phyloP scores from a whole-genome alignment of 2,329 filamentous ascomycete species.

The Chrysosporium queenslandicum region DNA sequence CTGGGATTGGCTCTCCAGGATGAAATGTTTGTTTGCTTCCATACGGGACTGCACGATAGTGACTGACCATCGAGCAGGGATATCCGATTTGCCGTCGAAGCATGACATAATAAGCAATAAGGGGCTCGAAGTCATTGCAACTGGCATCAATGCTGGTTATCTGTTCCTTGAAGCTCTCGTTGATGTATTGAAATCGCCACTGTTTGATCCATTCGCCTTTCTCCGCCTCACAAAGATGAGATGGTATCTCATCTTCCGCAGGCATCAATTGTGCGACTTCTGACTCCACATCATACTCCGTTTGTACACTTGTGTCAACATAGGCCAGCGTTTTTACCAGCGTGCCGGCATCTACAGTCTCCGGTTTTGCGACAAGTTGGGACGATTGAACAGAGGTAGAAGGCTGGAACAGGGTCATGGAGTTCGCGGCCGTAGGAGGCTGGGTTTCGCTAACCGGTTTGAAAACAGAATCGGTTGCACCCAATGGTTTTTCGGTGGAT shows the following conservation, averaged over 20 bases:
- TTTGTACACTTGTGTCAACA: conserved; percentile 10
- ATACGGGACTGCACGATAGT: conserved; percentile 8
- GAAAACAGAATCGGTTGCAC: background rate
- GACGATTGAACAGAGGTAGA: background rate
- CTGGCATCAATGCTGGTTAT: conserved; percentile 20
- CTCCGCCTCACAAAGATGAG: conserved; percentile 43
- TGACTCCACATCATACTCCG: conserved; percentile 9
- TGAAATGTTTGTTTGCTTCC: conserved; percentile 7
- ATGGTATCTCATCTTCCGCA: conserved; percentile 11
- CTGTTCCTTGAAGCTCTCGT: conserved; percentile 35
- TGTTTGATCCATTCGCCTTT: conserved; percentile 41
- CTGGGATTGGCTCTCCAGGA: background rate
- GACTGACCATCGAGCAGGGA: conserved; percentile 19
- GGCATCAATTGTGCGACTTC: conserved; percentile 11
- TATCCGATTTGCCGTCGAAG: conserved; percentile 24
- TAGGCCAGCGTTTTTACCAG: conserved; percentile 5
- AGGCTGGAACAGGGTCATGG: background rate
- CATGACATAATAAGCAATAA: conserved; percentile 24
- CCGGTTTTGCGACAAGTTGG: background rate
- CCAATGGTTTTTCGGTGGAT: background rate
- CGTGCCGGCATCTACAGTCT: background rate
- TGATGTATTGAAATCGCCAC: conserved; percentile 23
- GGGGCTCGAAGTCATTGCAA: conserved; percentile 22
- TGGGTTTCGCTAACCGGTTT: background rate
- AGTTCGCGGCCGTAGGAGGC: background rate